phyloP scores from a whole-genome alignment of 1,284 basidiomycete species.

The Fomitopsis palustris region DNA sequence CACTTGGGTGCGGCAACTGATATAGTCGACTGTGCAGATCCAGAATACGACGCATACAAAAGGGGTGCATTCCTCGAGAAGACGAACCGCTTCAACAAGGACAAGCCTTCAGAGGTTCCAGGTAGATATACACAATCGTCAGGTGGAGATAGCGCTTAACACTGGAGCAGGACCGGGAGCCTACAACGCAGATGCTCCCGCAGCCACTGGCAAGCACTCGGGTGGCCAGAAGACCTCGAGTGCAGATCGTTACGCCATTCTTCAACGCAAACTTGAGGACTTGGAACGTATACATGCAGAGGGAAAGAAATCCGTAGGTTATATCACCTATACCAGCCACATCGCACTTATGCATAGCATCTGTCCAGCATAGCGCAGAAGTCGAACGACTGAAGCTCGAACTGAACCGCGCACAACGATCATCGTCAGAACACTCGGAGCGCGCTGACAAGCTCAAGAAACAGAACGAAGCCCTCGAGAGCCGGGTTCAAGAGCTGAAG shows the following conservation, averaged over 20 bases:
- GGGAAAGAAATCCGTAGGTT: constrained; percentile 60
- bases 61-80: constrained; percentile 55
- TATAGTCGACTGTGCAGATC: constrained; percentile 25
- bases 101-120: constrained; percentile 37
- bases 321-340: background rate
- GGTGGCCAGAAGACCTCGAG: constrained; percentile 2
- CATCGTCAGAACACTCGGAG: constrained; percentile 49
- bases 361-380: constrained; percentile 51
- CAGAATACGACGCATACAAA: constrained; percentile 47
- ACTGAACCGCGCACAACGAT: constrained; percentile 45
- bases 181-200: constrained; percentile 26
- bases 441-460: constrained; percentile 60
- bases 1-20: background rate
- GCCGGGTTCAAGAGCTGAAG: constrained; percentile 55
- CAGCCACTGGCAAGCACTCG: constrained; percentile 7
- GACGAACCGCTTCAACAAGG: constrained; percentile 43
- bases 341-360: background rate
- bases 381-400: constrained; percentile 58
- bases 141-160: background rate
- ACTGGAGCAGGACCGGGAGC: constrained; percentile 32
- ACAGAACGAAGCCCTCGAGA: constrained; percentile 51
- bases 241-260: constrained; percentile 45
- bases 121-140: constrained; percentile 34
- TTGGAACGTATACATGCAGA: constrained; percentile 62
- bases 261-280: constrained; percentile 66